Conservation (phyloP, 1,284 basidiomycete species). For the Ceratobasidium sp. region DNA sequence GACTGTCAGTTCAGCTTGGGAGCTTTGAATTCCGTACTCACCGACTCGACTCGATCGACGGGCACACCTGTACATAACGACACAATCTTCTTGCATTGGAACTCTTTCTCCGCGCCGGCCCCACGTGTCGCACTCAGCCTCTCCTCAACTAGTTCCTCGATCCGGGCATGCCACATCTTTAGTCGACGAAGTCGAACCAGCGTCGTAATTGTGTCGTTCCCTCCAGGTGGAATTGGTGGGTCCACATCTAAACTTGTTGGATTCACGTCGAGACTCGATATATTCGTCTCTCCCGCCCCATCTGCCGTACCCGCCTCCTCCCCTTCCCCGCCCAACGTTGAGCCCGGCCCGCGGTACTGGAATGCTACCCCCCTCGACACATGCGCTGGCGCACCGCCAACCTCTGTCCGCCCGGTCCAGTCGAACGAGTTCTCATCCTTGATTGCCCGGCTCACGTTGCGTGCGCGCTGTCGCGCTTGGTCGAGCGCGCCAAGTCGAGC, state of each 20-base stretch:
- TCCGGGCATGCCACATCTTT: constrained; percentile 82
- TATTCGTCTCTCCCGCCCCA: background rate
- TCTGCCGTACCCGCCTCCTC: background rate
- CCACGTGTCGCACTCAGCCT: constrained; percentile 78
- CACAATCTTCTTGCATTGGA: constrained; percentile 91
- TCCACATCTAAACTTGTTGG: constrained; percentile 50
- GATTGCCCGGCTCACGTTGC: constrained; percentile 84
- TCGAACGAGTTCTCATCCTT: constrained; percentile 80
- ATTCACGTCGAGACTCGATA: constrained; percentile 45
- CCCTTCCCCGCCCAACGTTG: constrained; percentile 65
- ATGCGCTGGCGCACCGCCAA: constrained; percentile 64
- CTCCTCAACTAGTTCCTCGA: constrained; percentile 77
- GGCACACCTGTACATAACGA: constrained; percentile 89
- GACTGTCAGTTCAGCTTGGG: background rate
- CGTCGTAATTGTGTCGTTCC: constrained; percentile 68
- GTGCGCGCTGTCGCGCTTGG: constrained; percentile 76
- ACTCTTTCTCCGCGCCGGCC: constrained; percentile 84
- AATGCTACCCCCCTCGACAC: constrained; percentile 66
- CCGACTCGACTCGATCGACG: constrained; percentile 88
- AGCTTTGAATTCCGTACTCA: constrained; percentile 59
- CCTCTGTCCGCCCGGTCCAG: constrained; percentile 87
- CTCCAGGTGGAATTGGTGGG: constrained; percentile 45
- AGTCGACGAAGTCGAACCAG: constrained; percentile 78
- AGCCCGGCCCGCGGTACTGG: constrained; percentile 71
- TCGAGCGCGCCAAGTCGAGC: constrained; percentile 77